phyloP scores from a whole-genome alignment of 2,329 filamentous ascomycete genomes.

The Rasamsonia emersonii region DNA sequence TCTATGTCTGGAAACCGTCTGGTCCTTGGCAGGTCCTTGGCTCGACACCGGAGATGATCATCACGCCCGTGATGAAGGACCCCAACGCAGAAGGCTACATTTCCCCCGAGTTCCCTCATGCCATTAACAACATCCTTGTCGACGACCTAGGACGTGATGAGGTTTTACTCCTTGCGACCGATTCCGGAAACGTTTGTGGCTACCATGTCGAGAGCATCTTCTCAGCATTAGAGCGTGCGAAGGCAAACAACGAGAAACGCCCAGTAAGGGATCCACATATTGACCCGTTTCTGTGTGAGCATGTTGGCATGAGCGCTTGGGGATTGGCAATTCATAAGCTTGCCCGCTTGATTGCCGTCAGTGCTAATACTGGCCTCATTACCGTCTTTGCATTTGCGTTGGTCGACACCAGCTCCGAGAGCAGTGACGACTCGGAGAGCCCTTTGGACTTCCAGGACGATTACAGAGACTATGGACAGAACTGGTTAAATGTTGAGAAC shows the following conservation, averaged over 20 bases:
- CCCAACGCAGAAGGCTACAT: slow-evolving; percentile 45
- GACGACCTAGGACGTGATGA: slow-evolving; percentile 63
- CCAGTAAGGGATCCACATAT: slow-evolving; percentile 27
- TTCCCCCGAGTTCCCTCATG: slow-evolving; percentile 46
- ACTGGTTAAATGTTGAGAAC: slow-evolving; percentile 25
- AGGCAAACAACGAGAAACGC: slow-evolving; percentile 11
- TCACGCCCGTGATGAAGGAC: slow-evolving; percentile 34
- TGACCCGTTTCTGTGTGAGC: slow-evolving; percentile 60
- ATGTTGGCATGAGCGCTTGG: slow-evolving; percentile 76
- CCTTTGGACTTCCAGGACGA: slow-evolving; percentile 13
- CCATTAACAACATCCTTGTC: slow-evolving; percentile 60
- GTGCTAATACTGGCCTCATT: slow-evolving; percentile 60
- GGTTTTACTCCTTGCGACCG: slow-evolving; percentile 58
- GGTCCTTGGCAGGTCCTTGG: slow-evolving; percentile 33
- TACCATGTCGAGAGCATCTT: slow-evolving; percentile 54
- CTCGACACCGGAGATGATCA: slow-evolving; percentile 30
- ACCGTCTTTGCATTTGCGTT: slow-evolving; percentile 54
- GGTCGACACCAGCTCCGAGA: slow-evolving; percentile 22
- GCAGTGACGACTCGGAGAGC: slow-evolving; percentile 9
- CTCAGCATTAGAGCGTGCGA: slow-evolving; percentile 34
- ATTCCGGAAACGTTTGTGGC: slow-evolving; percentile 66
- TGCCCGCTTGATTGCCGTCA: slow-evolving; percentile 78
- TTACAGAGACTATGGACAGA: slow-evolving; percentile 15
- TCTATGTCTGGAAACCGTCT: slow-evolving; percentile 38
- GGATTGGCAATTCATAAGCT: slow-evolving; percentile 72